These are phyloP conservation scores for Zymoseptoria crescenta DNA, from an alignment of 2,329 filamentous ascomycete genomes.

Conservation along the genomic window DNA sequence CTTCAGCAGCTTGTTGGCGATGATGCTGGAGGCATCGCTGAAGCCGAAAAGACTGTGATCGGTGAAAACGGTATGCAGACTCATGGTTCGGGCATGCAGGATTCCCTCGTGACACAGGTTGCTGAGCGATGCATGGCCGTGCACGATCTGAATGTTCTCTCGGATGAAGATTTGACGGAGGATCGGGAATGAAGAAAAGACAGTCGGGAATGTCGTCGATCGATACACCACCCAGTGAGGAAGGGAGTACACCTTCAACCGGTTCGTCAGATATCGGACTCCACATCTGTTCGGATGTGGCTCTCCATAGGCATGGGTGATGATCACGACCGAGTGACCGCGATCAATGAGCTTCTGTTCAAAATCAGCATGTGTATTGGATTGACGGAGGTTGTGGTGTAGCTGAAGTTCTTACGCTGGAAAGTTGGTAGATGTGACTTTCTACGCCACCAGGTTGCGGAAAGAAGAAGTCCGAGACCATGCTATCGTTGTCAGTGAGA, in stretches of 20 bases:
- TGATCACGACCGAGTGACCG: constrained; percentile 95
- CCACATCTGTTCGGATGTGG: constrained; percentile 56
- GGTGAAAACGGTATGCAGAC: constrained; percentile 88
- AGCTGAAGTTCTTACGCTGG: constrained; percentile 47
- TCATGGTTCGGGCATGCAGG: constrained; percentile 92
- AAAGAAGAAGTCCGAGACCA: constrained; percentile 99
- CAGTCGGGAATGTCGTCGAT: constrained; percentile 85
- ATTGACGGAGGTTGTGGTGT: constrained; percentile 1
- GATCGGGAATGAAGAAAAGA: constrained; percentile 98
- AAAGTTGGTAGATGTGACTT: constrained; percentile 96
- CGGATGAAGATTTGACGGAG: constrained; percentile 93
- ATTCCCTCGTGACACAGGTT: constrained; percentile 93
- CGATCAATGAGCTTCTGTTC: constrained; percentile 82
- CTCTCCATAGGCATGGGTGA: constrained; percentile 86
- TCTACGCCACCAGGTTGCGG: constrained; percentile 92
- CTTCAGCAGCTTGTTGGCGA: constrained; percentile 95
- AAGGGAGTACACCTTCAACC: constrained; percentile 95
- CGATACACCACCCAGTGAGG: constrained; percentile 96
- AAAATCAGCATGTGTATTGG: constrained; percentile 10
- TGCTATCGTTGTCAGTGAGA: constrained; percentile 42
- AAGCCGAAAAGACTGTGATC: constrained; percentile 98
- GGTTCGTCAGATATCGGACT: constrained; percentile 91
- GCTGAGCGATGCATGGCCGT: constrained; percentile 91
- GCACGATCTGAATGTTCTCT: constrained; percentile 92
- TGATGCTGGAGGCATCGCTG: constrained; percentile 87